Evolutionary conservation across 1,139 yeast species (phyloP), one percentile per base, ranked within the genome.

Genomic region (Magnusiomyces fungicola): DNA sequence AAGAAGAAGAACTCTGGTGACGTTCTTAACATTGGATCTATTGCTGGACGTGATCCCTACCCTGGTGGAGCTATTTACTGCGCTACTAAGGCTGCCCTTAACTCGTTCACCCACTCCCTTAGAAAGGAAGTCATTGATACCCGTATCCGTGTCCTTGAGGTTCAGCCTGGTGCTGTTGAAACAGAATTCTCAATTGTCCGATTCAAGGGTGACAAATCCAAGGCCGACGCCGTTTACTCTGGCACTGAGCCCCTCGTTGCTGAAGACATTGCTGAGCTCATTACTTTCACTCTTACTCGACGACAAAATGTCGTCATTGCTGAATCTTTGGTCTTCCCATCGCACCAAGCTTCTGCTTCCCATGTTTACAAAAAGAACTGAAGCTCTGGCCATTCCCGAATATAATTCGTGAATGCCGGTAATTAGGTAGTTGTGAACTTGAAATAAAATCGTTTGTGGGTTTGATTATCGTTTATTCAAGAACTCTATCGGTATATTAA

Each of bases 101-200:
- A 81, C 56, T 83, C 89, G 0, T 88, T 88, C 65, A 76, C 90
- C 21, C 81, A 81, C 45, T 75, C 86, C 3, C 73, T 87, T 67
- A 77, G 96, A 66, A 84, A 84, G 67, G 96, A 88, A 66, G 72
- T 81, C 62, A 79, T 86, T 56, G 71, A 74, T 63, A 83, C 95
- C 33, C 75, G 77, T 50, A 79, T 87, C 56, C 75, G 96, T 61
- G 89, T 87, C 49, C 77, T 88, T 58, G 94, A 86, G 64, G 76
- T 87, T 47, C 90, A 86, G 54, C 96, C 96, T 10, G 96, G 96
- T 60, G 81, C 83, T 44, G 95, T 87, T 23, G 88, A 86, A 67
- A 88, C 96, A 16, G 96, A 88, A 61, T 88, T 88, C 64, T 82
- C 92, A 6, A 66, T 79, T 33, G 85, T 84, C 32, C 75, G 95